phyloP scores from a whole-genome alignment of 306 rosid genomes.

The Trichosanthes cucumerina region DNA sequence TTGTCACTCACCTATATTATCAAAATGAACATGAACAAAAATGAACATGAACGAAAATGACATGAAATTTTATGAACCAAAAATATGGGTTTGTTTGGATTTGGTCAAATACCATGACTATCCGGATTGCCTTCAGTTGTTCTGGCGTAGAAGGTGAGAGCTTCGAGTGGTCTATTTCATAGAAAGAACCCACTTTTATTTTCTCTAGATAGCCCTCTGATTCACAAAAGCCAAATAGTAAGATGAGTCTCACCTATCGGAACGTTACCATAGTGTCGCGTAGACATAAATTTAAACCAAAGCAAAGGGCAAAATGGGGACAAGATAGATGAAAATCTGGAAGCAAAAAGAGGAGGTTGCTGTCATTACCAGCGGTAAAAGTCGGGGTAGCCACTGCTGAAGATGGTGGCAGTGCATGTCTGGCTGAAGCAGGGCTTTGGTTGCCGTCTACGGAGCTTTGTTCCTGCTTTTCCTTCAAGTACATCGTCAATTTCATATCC shows the following conservation, averaged over 20 bases:
- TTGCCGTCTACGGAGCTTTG: conserved; percentile 16
- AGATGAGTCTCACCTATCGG: not conserved
- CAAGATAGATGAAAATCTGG: not conserved
- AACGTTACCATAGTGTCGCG: not conserved
- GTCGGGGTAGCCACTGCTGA: conserved; percentile 24
- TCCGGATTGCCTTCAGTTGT: conserved; percentile 40
- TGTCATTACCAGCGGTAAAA: conserved; percentile 23
- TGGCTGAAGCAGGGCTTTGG: conserved; percentile 33
- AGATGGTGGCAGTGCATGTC: conserved; percentile 27
- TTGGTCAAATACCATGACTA: conserved; percentile 49
- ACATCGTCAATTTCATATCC: conserved; percentile 25
- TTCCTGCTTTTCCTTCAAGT: conserved; percentile 24
- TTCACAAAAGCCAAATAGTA: conserved; percentile 5
- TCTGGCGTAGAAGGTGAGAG: conserved; percentile 41
- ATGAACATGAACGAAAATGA: not conserved
- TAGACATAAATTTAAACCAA: not conserved
- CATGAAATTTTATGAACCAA: not conserved
- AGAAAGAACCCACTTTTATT: conserved; percentile 50
- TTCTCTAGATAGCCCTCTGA: conserved; percentile 34
- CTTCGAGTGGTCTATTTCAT: conserved; percentile 50
- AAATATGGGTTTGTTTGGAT: not conserved
- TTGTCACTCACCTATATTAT: conserved; percentile 47
- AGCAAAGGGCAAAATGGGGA: not conserved
- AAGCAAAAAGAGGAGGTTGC: not conserved
- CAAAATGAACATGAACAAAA: not conserved